phyloP scores from a whole-genome alignment of 2,329 filamentous ascomycete genomes.

The Venturia nashicola region DNA sequence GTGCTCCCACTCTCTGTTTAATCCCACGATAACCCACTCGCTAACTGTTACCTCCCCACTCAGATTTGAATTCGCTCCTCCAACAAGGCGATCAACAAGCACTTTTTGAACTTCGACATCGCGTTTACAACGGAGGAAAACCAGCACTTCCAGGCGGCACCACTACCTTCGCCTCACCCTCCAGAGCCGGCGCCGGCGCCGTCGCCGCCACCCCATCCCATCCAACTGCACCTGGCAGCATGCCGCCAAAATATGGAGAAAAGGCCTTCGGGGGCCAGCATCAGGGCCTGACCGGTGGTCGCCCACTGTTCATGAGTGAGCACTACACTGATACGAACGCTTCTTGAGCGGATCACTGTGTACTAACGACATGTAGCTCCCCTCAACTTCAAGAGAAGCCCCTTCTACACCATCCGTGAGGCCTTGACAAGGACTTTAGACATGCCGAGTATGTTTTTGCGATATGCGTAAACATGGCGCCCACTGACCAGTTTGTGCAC shows the following conservation, averaged over 20 bases:
- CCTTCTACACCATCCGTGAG: conserved; percentile 66
- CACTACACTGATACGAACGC: conserved; percentile 13
- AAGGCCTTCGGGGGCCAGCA: background rate
- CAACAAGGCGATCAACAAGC: background rate
- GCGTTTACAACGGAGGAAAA: background rate
- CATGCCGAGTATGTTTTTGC: conserved; percentile 39
- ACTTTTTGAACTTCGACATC: background rate
- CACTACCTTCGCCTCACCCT: background rate
- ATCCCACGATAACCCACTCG: background rate
- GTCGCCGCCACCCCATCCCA: background rate
- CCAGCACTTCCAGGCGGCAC: background rate
- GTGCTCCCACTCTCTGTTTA: conserved; percentile 24
- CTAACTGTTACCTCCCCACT: background rate
- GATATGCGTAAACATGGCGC: background rate
- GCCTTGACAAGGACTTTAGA: conserved; percentile 52
- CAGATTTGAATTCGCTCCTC: conserved; percentile 1
- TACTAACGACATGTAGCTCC: conserved; percentile 22
- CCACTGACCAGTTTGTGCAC: conserved; percentile 8
- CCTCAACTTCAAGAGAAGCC: conserved; percentile 59
- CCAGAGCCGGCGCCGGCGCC: background rate
- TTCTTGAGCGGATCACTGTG: background rate
- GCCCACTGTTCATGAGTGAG: conserved; percentile 12
- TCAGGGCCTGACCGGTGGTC: background rate
- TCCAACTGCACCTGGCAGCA: background rate
- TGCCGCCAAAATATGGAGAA: background rate